Evolutionary conservation across 768 basidiomycete genomes (phyloP), one percentile per base, ranked within the genome.

Genomic region (Leccinellum albellum): DNA sequence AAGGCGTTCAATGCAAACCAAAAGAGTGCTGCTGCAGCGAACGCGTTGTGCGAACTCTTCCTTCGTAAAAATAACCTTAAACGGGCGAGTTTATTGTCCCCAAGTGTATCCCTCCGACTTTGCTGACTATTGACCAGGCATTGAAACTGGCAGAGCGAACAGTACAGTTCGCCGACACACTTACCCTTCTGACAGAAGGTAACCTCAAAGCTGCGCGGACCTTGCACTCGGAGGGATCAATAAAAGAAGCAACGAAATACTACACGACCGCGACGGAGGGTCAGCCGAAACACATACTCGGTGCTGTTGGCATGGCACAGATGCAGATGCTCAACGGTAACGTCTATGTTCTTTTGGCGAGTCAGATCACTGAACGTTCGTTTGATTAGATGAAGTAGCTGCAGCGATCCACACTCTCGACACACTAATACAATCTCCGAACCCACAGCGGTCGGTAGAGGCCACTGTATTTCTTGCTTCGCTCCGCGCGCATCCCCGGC

Each of bases 101-200:
- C 20, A 49, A 8, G 15, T 10, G 8, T 14, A 42, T 2, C 26
- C 17, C 8, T 33, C 10, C 48, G 10, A 24, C 6, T 15, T 44
- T 50, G 28, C 37, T 58, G 50, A 51, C 51, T 23, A 21, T 26
- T 29, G 5, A 5, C 42, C 49, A 94, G 86, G 92, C 94, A 0
- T 71, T 96, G 45, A 99, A 98, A 76, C 77, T 98, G 20, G 94
- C 94, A 23, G 97, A 98, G 66, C 83, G 94, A 51, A 89, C 94
- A 0, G 86, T 98, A 40, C 94, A 98, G 68, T 97, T 91, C 66
- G 89, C 95, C 0, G 96, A 98, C 64, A 93, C 90, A 0, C 77
- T 92, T 31, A 80, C 90, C 0, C 76, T 96, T 15, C 79, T 95
- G 28, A 88, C 91, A 1, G 95, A 97, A 64, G 89, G 94, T 3